These are phyloP conservation scores for Zalaria obscura DNA, from an alignment of 2,329 filamentous ascomycete species.

Conservation along the genomic window DNA sequence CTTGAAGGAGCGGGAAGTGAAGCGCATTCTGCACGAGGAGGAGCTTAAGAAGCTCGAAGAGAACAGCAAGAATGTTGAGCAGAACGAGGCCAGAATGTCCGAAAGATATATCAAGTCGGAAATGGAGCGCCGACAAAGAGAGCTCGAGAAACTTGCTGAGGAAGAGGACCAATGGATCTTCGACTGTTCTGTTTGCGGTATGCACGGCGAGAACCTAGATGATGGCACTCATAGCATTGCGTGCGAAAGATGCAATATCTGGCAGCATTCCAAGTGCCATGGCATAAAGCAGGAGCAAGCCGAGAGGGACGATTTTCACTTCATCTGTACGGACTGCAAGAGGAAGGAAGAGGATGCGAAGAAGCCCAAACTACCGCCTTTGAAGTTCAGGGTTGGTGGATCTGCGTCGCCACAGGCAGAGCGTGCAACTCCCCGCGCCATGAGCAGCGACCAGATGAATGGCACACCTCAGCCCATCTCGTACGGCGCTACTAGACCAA, in stretches of 20 bases:
- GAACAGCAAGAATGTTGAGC: slow-evolving; percentile 45
- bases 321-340: slow-evolving; percentile 68
- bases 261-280: slow-evolving; percentile 93
- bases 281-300: slow-evolving; percentile 66
- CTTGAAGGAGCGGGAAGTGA: slow-evolving; percentile 70
- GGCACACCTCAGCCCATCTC: slow-evolving; percentile 4
- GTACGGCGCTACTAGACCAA: neutral
- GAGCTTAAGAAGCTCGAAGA: slow-evolving; percentile 69
- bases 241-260: slow-evolving; percentile 86
- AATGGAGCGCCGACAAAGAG: slow-evolving; percentile 65
- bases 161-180: slow-evolving; percentile 84
- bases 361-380: slow-evolving; percentile 45
- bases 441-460: slow-evolving; percentile 6
- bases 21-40: slow-evolving; percentile 71
- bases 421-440: slow-evolving; percentile 7
- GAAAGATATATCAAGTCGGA: slow-evolving; percentile 70
- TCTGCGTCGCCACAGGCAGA: slow-evolving; percentile 12
- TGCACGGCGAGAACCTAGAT: slow-evolving; percentile 76
- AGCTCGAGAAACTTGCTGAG: slow-evolving; percentile 54
- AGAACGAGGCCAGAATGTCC: slow-evolving; percentile 43
- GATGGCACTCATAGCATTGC: slow-evolving; percentile 89
- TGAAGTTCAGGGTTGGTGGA: slow-evolving; percentile 33
- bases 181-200: slow-evolving; percentile 76
- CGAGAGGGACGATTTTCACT: slow-evolving; percentile 74
- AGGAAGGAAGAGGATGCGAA: slow-evolving; percentile 49